phyloP scores from a whole-genome alignment of 305 asterid genomes.

The Fraxinus dipetala region DNA sequence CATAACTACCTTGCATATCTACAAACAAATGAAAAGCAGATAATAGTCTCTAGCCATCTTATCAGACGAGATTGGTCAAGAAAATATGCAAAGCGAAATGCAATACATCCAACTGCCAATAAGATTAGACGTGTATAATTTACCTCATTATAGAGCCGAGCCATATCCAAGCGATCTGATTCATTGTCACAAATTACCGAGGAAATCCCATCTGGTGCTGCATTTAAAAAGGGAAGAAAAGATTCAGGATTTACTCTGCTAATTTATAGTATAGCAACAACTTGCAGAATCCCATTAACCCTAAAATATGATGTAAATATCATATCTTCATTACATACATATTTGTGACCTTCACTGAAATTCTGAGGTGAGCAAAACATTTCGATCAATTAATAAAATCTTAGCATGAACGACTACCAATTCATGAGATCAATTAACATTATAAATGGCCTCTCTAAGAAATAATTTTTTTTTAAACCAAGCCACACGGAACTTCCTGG shows the following conservation, averaged over 20 bases:
- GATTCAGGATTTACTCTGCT: neutral
- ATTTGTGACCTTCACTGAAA: neutral
- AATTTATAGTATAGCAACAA: neutral
- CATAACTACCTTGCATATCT: constrained; percentile 56
- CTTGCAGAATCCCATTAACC: neutral
- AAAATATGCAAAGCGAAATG: neutral
- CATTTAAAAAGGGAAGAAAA: constrained; percentile 13
- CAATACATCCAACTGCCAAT: neutral
- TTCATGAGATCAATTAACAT: neutral
- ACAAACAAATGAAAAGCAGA: constrained; percentile 19
- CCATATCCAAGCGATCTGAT: constrained; percentile 55
- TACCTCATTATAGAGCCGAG: constrained; percentile 76
- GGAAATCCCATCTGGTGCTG: constrained; percentile 67
- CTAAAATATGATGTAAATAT: neutral
- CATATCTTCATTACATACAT: neutral
- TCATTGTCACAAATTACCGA: constrained; percentile 54
- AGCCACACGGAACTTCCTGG: neutral
- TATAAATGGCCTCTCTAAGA: neutral
- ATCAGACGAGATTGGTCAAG: neutral
- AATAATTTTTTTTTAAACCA: neutral
- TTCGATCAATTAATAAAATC: neutral
- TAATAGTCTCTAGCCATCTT: neutral
- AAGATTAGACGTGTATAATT: neutral
- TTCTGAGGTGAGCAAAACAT: neutral
- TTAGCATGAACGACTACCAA: neutral